Evolutionary conservation across 768 basidiomycete species (phyloP), one percentile per base, ranked within the genome.

Genomic region (Lactarius indigo): DNA sequence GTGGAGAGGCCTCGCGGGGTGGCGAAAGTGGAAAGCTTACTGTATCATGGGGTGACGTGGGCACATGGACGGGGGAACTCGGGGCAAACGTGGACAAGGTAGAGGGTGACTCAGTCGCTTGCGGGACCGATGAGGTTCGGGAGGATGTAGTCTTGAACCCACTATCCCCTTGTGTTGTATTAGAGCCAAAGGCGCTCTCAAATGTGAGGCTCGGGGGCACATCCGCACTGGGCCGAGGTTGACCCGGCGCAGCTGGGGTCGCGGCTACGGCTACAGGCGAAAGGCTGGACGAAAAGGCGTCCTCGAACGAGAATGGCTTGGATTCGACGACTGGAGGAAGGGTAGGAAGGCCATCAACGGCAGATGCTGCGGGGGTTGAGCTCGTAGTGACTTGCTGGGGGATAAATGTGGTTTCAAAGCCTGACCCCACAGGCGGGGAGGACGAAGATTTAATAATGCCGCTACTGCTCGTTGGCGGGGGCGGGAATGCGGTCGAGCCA

Each of bases 161-260:
- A 13, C 69, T 75, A 63, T 82, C 79, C 20, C 50, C 20, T 47
- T 55, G 58, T n/a, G 20, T 31, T 9, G 68, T 15, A 41, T 57
- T 54, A 0, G 64, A 75, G 44, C 80, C 79, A 67, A 85, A 83
- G 3, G 79, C 78, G 63, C 83, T 81, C 59, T 83, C 84, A 71
- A 85, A 83, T 4, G 81, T 79, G 64, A 80, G 54, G 28, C 20
- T 55, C 31, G 54, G 31, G 20, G 44, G 31, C 4, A 37, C 52
- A n/a, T 61, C 60, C n/a, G 59, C 17, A 18, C 18, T 63, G 15
- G 50, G 30, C 13, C 56, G 42, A 12, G 68, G 57, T 57, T 69
- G 68, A 26, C 64, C 44, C 30, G 70, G 20, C 17, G 64, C 57
- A 12, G 67, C 59, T 17, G 71, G 64, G 4, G 60, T 71, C 12